Conservation (phyloP, 75 land plant genomes). For the Selaginella tamariscina region DNA sequence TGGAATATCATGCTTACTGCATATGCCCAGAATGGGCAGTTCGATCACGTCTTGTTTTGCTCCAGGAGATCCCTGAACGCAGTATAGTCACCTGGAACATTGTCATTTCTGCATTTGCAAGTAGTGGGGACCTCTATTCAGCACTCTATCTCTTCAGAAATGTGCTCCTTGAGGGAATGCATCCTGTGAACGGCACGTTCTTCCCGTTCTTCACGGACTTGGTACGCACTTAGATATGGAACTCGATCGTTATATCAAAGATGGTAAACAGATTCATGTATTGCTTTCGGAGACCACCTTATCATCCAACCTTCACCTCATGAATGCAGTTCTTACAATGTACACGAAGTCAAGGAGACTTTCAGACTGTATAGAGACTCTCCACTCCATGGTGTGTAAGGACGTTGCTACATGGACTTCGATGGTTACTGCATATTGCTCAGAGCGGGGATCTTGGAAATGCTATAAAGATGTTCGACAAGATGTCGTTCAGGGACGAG, state of each 20-base stretch:
- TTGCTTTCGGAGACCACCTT: not conserved
- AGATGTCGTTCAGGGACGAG: not conserved
- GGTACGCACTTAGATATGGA: not conserved
- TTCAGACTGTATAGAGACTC: not conserved
- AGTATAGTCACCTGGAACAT: not conserved
- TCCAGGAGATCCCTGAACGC: not conserved
- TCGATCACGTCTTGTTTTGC: not conserved
- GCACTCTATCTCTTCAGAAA: not conserved
- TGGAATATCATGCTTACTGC: not conserved
- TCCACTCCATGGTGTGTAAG: not conserved
- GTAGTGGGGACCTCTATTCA: not conserved
- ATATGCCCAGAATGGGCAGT: not conserved
- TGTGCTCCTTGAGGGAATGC: not conserved
- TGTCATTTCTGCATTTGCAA: not conserved
- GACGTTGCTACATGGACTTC: not conserved
- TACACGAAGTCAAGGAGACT: not conserved
- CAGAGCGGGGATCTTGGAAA: not conserved
- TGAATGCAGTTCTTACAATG: not conserved
- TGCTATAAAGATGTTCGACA: not conserved
- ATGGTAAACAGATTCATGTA: not conserved
- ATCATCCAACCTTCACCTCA: not conserved
- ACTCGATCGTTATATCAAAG: too few species aligned
- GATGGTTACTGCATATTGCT: not conserved
- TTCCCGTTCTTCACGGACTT: not conserved
- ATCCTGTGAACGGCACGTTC: not conserved